Percentiles rank a stretch among this genome's conserved stretches.
Evolutionary conservation across 2,329 filamentous ascomycete genomes (phyloP).

Genomic region (Diaporthe citriasiana): DNA sequence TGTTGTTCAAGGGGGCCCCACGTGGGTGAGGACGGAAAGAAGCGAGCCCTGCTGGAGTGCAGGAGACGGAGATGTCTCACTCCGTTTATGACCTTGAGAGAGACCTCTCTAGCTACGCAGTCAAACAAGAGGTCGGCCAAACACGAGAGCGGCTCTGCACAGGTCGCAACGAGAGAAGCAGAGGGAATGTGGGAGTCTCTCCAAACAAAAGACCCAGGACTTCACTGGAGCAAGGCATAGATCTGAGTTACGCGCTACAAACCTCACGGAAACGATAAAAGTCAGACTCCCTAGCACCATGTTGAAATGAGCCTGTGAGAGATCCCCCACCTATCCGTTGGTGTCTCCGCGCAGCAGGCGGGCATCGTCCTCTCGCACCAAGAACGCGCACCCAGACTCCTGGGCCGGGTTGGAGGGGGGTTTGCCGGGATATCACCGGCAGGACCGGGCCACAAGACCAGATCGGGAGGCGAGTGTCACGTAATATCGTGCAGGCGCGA

Average conservation of each 20-base stretch:
- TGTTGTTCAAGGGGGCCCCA: background rate
- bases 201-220: background rate
- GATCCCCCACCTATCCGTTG: background rate
- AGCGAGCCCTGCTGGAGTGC: background rate
- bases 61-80: background rate
- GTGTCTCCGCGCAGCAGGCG: background rate
- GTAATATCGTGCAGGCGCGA: background rate
- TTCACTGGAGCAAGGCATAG: background rate
- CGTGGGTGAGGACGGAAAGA: no score
- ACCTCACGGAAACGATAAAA: background rate
- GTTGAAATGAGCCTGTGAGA: background rate
- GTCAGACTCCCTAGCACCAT: background rate
- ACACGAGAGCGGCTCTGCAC: no score
- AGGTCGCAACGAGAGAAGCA: background rate
- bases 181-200: background rate
- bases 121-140: background rate
- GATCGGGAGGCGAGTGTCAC: constrained; percentile 18
- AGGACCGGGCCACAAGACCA: background rate
- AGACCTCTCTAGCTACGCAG: background rate
- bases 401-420: background rate
- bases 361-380: background rate
- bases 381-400: constrained; percentile 1
- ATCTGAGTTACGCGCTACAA: background rate
- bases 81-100: background rate
- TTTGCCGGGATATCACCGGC: background rate